Percentiles rank a stretch among this genome's conserved stretches.
These are phyloP conservation scores for Candida glucosophila DNA, from an alignment of 1,139 yeast genomes.

Conservation along the genomic window DNA sequence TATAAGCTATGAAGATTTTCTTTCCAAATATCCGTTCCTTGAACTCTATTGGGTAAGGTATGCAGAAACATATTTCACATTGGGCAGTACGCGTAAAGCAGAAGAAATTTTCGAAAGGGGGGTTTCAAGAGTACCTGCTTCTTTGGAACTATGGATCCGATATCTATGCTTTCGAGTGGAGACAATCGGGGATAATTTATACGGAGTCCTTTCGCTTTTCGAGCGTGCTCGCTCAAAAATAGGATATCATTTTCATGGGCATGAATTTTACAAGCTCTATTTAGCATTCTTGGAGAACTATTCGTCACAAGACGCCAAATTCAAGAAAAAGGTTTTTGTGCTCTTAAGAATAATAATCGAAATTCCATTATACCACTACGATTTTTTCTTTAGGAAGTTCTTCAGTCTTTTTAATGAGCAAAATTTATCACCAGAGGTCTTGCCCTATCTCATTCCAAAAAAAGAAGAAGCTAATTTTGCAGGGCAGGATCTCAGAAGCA, in stretches of 20 bases:
- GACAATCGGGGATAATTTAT: conserved; percentile 24
- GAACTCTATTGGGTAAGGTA: conserved; percentile 77
- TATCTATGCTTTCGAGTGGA: conserved; percentile 51
- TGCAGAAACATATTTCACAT: conserved; percentile 56
- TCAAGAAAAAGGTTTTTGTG: conserved; percentile 27
- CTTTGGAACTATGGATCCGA: conserved; percentile 66
- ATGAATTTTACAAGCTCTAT: conserved; percentile 70
- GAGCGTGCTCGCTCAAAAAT: conserved; percentile 54
- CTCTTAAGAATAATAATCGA: conserved; percentile 56
- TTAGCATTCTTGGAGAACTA: conserved; percentile 43
- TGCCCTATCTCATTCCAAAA: conserved; percentile 13
- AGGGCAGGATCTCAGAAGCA: conserved; percentile 9
- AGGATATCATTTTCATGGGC: conserved; percentile 68
- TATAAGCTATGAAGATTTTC: conserved; percentile 45
- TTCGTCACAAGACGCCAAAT: conserved; percentile 21
- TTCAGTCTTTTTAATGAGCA: conserved; percentile 24
- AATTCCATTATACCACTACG: conserved; percentile 71
- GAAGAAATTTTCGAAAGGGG: conserved; percentile 46
- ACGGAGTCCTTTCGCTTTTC: conserved; percentile 37
- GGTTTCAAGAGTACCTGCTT: conserved; percentile 41
- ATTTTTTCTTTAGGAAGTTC: conserved; percentile 40
- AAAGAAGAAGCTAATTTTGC: conserved; percentile 10
- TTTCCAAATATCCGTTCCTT: conserved; percentile 57
- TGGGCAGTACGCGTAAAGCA: conserved; percentile 47
- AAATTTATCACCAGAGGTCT: conserved; percentile 8